Evolutionary conservation across 441 rosid species (phyloP).

Genomic region (Gossypium schwendimanii): DNA sequence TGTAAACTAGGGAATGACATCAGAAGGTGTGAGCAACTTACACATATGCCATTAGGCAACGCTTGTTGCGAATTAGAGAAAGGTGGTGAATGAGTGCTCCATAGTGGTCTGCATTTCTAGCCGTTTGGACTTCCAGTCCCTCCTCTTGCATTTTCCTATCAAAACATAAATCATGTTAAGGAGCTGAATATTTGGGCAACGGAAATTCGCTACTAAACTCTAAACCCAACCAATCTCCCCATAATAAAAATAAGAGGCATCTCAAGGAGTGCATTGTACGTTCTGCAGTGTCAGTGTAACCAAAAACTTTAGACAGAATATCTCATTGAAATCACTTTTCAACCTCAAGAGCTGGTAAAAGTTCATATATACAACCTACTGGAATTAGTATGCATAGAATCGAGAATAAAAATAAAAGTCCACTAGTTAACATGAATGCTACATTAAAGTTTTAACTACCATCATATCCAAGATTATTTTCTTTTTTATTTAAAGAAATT

Average conservation of each 20-base stretch:
- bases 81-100: slow-evolving; percentile 86
- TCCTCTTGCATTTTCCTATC: slow-evolving; percentile 80
- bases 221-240: neutral
- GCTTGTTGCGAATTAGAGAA: slow-evolving; percentile 71
- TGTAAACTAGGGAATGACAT: neutral
- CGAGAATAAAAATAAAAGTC: neutral
- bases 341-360: neutral
- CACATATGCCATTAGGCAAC: slow-evolving; percentile 89
- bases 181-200: neutral
- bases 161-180: neutral
- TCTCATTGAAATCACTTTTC: neutral
- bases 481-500: neutral
- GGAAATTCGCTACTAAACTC: neutral
- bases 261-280: neutral
- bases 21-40: slow-evolving; percentile 19
- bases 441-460: neutral
- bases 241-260: neutral
- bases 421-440: neutral
- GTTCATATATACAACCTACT: neutral
- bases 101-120: slow-evolving; percentile 77
- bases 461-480: too few relatives aligned
- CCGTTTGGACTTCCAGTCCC: slow-evolving; percentile 65
- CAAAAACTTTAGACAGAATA: neutral
- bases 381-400: neutral
- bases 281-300: neutral